A percentile compares a stretch with the other conserved stretches of the same genome.
Conservation (phyloP, 1,139 yeast species). For the Scheffersomyces quercinus region DNA sequence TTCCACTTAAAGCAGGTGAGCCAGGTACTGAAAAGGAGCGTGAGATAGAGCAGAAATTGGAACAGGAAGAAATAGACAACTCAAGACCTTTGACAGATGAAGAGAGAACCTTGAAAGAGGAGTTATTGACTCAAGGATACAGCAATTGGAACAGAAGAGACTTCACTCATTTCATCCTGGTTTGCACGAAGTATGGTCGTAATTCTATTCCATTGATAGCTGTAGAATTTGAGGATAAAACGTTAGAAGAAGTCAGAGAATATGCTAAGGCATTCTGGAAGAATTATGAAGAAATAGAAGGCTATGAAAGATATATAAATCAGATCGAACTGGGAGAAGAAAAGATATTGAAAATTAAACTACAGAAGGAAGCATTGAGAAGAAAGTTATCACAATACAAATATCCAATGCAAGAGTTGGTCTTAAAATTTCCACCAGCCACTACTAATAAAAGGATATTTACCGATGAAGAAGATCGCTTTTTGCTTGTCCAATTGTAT, state of each 20-base stretch:
- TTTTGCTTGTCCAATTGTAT: slow-evolving; percentile 62
- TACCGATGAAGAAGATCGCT: slow-evolving; percentile 75
- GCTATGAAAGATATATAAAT: slow-evolving; percentile 64
- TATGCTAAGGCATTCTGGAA: slow-evolving; percentile 72
- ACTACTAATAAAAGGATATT: slow-evolving; percentile 57
- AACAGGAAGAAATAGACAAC: slow-evolving; percentile 62
- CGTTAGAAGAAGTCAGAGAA: slow-evolving; percentile 64
- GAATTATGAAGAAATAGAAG: slow-evolving; percentile 65
- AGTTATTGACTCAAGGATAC: slow-evolving; percentile 58
- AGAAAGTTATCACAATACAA: slow-evolving; percentile 60
- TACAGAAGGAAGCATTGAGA: slow-evolving; percentile 68
- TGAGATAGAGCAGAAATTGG: slow-evolving; percentile 54
- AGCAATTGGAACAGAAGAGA: slow-evolving; percentile 72
- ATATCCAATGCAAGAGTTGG: slow-evolving; percentile 66
- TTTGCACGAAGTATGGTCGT: slow-evolving; percentile 68
- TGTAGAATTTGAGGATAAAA: slow-evolving; percentile 63
- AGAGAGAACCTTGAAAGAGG: slow-evolving; percentile 58
- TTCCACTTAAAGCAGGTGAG: slow-evolving; percentile 46
- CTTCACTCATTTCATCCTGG: slow-evolving; percentile 63
- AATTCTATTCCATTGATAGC: slow-evolving; percentile 62
- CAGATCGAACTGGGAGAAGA: slow-evolving; percentile 81
- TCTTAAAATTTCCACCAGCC: slow-evolving; percentile 62
- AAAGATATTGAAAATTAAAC: slow-evolving; percentile 53
- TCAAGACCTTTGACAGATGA: slow-evolving; percentile 69
- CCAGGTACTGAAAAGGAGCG: slow-evolving; percentile 45